Evolutionary conservation across 306 rosid genomes (phyloP).

Genomic region (Cyamopsis tetragonoloba): DNA sequence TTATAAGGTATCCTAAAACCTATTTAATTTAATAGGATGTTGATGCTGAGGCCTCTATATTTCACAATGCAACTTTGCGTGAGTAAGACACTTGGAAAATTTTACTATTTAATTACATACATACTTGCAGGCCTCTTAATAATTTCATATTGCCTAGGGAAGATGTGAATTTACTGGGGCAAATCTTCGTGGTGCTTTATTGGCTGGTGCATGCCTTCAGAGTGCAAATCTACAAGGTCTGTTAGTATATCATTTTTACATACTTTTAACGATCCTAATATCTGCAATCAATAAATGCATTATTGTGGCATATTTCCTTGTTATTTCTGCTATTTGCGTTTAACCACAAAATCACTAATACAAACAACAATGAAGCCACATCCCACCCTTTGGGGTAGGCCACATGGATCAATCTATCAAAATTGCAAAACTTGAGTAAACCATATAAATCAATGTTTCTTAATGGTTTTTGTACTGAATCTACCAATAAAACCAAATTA

Average conservation of each 20-base stretch:
- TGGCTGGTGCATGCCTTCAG: constrained; percentile 82
- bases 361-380: neutral
- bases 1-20: constrained; percentile 7
- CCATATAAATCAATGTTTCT: neutral
- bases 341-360: neutral
- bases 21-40: constrained; percentile 56
- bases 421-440: neutral
- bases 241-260: constrained; percentile 7
- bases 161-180: constrained; percentile 99
- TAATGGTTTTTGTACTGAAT: no score
- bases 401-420: neutral
- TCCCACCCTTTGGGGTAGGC: neutral
- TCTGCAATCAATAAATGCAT: constrained; percentile 1
- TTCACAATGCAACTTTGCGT: constrained; percentile 84
- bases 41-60: constrained; percentile 85
- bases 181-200: constrained; percentile 86
- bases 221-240: constrained; percentile 96
- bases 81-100: constrained; percentile 58
- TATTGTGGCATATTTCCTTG: constrained; percentile 2
- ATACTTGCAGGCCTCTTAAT: constrained; percentile 32
- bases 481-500: no score
- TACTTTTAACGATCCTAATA: constrained; percentile 7
- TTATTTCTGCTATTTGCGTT: constrained; percentile 12
- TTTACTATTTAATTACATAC: constrained; percentile 14
- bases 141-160: constrained; percentile 61